Percentiles rank a stretch among this genome's conserved stretches.
These are phyloP conservation scores for Asterophora parasitica DNA, from an alignment of 768 basidiomycete genomes.

Conservation along the genomic window DNA sequence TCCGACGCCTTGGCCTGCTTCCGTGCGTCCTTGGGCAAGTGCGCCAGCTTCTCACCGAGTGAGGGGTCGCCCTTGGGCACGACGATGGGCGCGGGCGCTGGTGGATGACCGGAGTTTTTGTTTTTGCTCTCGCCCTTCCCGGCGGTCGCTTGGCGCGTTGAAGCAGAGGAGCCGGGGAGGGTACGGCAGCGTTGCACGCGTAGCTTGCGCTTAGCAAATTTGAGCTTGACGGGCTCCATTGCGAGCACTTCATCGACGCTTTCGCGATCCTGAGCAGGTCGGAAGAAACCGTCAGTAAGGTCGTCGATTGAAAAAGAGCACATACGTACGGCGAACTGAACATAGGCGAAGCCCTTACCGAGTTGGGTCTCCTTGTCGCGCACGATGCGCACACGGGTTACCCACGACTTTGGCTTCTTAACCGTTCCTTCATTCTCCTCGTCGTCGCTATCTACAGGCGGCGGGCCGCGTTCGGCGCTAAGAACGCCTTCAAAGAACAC, in stretches of 20 bases:
- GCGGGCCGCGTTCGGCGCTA: conserved; percentile 62
- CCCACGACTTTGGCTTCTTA: conserved; percentile 53
- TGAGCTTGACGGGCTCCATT: conserved; percentile 69
- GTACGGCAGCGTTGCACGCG: conserved; percentile 90
- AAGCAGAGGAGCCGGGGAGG: conserved; percentile 35
- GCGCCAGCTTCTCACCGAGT: conserved; percentile 73
- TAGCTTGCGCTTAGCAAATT: conserved; percentile 89
- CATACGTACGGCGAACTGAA: conserved; percentile 72
- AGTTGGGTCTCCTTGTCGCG: conserved; percentile 89
- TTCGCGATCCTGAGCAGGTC: conserved; percentile 66
- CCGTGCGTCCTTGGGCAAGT: conserved; percentile 79
- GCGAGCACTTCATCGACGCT: conserved; percentile 93
- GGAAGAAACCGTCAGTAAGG: too few relatives aligned
- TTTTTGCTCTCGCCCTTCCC: conserved; percentile 18
- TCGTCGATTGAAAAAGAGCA: background rate
- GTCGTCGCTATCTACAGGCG: conserved; percentile 26
- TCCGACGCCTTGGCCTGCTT: conserved; percentile 79
- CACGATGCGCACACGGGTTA: conserved; percentile 81
- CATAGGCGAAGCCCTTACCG: conserved; percentile 94
- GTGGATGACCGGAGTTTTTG: conserved; percentile 12
- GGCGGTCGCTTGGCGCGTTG: conserved; percentile 21
- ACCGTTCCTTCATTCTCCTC: conserved; percentile 23
- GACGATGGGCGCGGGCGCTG: conserved; percentile 20
- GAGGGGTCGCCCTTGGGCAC: conserved; percentile 77
- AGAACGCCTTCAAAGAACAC: conserved; percentile 81